Conservation (phyloP, 768 basidiomycete genomes). For the Leccinum sublutescens region DNA sequence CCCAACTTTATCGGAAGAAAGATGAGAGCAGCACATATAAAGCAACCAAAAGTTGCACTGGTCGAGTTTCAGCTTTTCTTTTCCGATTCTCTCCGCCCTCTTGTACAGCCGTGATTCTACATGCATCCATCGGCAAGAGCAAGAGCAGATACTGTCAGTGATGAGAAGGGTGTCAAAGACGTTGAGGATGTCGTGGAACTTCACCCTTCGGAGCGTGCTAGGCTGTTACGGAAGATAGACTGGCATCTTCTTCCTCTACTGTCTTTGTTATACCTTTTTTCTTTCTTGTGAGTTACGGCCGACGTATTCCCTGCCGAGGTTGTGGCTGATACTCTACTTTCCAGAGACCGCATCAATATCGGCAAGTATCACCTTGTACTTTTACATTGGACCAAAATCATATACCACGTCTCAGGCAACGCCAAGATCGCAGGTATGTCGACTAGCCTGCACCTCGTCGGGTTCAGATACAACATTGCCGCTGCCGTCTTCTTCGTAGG, state of each 20-base stretch:
- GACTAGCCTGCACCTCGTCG: conserved; percentile 33
- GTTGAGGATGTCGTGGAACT: neutral
- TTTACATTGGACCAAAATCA: neutral
- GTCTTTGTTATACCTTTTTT: conserved; percentile 15
- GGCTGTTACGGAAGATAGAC: conserved; percentile 18
- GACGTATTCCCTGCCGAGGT: neutral
- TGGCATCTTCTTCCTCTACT: conserved; percentile 21
- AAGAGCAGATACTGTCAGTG: neutral
- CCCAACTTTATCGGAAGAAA: neutral
- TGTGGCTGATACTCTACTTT: neutral
- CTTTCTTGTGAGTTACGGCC: conserved; percentile 15
- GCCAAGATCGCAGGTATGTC: conserved; percentile 46
- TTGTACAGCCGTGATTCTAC: neutral
- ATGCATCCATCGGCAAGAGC: neutral
- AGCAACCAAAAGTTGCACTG: neutral
- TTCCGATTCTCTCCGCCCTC: neutral
- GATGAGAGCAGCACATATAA: neutral
- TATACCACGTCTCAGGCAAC: conserved; percentile 32
- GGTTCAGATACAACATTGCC: conserved; percentile 37
- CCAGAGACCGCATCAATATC: conserved; percentile 45
- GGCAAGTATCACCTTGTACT: conserved; percentile 28
- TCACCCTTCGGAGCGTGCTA: conserved; percentile 1
- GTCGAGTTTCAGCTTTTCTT: neutral
- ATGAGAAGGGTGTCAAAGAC: neutral
- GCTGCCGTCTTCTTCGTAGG: conserved; percentile 40